phyloP scores from a whole-genome alignment of 2,329 filamentous ascomycete genomes.

The Cercospora beticola region DNA sequence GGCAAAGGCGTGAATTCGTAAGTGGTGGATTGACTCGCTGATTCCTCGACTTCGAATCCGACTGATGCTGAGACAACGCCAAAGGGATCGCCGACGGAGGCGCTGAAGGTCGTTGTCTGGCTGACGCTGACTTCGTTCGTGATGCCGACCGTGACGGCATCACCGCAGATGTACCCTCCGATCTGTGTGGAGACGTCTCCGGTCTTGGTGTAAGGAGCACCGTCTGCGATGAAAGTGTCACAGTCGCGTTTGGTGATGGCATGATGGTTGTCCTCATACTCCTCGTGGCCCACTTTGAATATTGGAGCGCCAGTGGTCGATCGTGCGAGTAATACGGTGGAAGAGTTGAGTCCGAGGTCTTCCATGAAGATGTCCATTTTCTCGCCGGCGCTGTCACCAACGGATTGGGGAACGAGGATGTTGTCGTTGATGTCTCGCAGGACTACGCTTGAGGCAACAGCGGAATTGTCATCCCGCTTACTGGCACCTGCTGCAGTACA shows the following conservation, averaged over 20 bases:
- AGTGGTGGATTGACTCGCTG: neutral
- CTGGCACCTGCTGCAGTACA: neutral
- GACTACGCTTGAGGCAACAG: neutral
- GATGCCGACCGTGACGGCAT: neutral
- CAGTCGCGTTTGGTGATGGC: neutral
- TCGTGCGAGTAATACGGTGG: neutral
- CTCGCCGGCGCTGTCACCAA: neutral
- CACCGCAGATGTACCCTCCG: neutral
- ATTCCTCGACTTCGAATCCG: neutral
- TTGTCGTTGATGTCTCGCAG: neutral
- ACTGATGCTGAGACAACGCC: neutral
- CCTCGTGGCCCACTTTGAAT: neutral
- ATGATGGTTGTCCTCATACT: neutral
- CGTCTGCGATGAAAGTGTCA: neutral
- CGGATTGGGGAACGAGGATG: neutral
- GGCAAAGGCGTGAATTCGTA: neutral
- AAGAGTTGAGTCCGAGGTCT: constrained; percentile 5
- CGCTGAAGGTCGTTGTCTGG: neutral
- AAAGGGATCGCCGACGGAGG: neutral
- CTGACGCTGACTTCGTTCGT: neutral
- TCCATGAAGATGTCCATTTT: constrained; percentile 8
- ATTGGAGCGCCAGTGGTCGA: neutral
- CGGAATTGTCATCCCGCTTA: neutral
- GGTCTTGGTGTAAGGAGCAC: too few species aligned
- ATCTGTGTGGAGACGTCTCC: neutral